Base-by-base conservation (phyloP, 1,284 basidiomycete species). In the Irpex lacteus region DNA sequence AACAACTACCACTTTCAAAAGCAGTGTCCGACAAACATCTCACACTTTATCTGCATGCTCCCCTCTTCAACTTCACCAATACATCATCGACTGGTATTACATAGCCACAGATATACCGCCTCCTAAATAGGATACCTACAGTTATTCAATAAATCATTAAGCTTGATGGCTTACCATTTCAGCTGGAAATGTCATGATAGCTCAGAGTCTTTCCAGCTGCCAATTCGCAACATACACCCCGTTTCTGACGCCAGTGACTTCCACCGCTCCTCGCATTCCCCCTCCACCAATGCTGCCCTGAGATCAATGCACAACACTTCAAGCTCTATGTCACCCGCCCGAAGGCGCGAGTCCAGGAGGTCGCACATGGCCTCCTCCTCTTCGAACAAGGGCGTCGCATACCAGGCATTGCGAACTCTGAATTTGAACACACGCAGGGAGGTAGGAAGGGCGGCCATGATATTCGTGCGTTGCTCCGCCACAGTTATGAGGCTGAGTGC, bases 401-500 rank as follows among this genome's bases (percentile, higher is more conserved):
- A 79, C 72, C 74, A 72, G 3, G 75, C 78, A 62, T 77, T 76
- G 26, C 32, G 70, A 71, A 11, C 80, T 65, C 75, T 71, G 3
- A 82, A 61, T 64, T 79, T 82, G 62, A 82, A 62, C 2, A 74
- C 73, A 8, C 21, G 36, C 4, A 79, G 61, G 8, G 64, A 71
- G 11, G 66, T 67, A 7, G 76, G 73, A 18, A 82, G 59, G 1
- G 70, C 69, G 13, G 64, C 60, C n/a, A 81, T 66, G 63, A 81
- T 78, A 55, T 77, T 70, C n/a, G 69, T 70, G 58, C 71, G 60
- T 11, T 78, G 70, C 58, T 81, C 79, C 15, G 73, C 70, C 4
- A 77, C 75, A 3, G 76, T 78, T 53, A 78, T 70, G 36, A 80
- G 64, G 4, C 75, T 75, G 19, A 82, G 67, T 1, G 78, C 78